Evolutionary conservation across 202 grass and related monocot genomes (phyloP).

Genomic region (Dendrocalamus latiflorus): DNA sequence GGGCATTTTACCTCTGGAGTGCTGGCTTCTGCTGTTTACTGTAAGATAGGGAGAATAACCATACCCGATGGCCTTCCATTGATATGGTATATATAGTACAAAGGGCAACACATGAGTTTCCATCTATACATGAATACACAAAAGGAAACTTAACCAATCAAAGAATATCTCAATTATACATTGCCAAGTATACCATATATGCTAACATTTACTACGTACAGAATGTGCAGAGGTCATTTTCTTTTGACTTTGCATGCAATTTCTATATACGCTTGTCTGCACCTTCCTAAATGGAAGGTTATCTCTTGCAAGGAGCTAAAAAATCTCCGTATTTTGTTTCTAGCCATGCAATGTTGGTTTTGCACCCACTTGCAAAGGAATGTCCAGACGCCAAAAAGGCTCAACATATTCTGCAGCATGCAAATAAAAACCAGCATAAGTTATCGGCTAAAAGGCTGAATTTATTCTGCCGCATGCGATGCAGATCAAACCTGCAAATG

Average conservation of each 20-base stretch:
- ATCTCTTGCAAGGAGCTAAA: background rate
- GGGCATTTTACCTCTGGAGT: no score
- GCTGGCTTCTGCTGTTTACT: no score
- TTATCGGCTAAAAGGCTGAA: background rate
- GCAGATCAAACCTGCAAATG: background rate
- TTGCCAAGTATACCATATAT: no score
- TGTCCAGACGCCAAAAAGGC: background rate
- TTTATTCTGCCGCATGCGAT: background rate
- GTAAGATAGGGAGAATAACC: no score
- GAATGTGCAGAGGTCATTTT: background rate
- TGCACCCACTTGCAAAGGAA: background rate
- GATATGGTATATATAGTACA: no score
- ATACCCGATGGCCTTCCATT: no score
- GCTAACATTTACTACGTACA: background rate
- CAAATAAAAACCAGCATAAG: background rate
- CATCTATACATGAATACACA: no score
- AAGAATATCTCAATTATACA: no score
- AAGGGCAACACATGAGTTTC: no score
- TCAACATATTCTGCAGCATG: background rate
- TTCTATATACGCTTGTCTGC: slow-evolving; percentile 20
- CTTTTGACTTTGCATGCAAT: background rate
- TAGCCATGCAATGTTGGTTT: slow-evolving; percentile 30
- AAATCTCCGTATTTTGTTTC: slow-evolving; percentile 3
- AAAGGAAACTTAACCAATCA: no score
- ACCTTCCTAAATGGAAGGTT: background rate